Conservation (phyloP, 2,329 filamentous ascomycete species). For the Colletotrichum spaethianum region DNA sequence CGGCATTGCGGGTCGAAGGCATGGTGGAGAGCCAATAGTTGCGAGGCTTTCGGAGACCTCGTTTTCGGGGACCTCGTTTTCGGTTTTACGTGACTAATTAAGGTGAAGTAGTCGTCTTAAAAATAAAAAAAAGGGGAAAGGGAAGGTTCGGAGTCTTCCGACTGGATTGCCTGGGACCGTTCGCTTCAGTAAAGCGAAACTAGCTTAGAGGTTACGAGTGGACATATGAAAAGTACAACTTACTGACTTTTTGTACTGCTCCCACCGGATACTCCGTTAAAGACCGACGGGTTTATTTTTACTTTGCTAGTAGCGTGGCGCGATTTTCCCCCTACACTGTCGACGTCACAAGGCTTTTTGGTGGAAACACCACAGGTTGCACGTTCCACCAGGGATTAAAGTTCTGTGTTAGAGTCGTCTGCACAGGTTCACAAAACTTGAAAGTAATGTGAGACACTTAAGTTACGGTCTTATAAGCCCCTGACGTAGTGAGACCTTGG, state of each 20-base stretch:
- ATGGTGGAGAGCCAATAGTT: background rate
- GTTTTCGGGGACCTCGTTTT: slow-evolving; percentile 16
- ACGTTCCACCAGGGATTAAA: slow-evolving; percentile 30
- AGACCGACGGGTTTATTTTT: background rate
- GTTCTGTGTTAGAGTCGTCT: slow-evolving; percentile 19
- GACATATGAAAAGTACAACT: background rate
- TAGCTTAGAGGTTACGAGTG: background rate
- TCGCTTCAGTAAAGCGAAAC: background rate
- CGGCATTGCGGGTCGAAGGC: slow-evolving; percentile 5
- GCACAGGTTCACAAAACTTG: background rate
- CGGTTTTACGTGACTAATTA: background rate
- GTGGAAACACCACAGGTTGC: slow-evolving; percentile 15
- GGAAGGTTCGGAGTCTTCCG: no score
- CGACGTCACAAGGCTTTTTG: slow-evolving; percentile 18
- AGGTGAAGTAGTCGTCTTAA: no score
- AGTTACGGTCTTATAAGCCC: background rate
- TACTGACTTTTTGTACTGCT: slow-evolving; percentile 5
- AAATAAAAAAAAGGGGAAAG: no score
- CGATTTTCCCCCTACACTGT: slow-evolving; percentile 5
- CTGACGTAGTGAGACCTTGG: slow-evolving; percentile 14
- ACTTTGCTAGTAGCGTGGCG: background rate
- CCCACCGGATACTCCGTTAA: background rate
- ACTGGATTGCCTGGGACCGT: background rate
- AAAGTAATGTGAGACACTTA: background rate
- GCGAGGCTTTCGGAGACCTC: background rate